Conservation (phyloP, 495 filamentous ascomycete genomes). For the Podospora fimiseda region DNA sequence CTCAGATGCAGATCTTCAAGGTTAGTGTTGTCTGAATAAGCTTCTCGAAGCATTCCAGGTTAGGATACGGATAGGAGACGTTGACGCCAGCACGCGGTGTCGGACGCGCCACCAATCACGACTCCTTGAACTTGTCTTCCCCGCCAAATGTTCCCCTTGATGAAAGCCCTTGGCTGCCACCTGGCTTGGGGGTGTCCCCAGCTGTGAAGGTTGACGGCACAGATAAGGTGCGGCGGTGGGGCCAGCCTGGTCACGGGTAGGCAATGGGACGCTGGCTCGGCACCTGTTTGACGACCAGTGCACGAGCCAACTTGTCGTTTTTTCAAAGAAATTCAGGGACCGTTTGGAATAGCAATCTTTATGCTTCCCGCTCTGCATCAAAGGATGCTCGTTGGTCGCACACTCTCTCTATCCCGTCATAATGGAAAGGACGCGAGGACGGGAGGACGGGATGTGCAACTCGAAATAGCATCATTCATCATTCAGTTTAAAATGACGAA, state of each 20-base stretch:
- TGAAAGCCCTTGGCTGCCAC: not conserved
- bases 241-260: too few species aligned
- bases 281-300: not conserved
- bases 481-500: too few species aligned
- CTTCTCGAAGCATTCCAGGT: not conserved
- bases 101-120: not conserved
- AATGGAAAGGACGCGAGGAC: not conserved
- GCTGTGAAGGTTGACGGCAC: not conserved
- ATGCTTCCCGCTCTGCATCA: too few species aligned
- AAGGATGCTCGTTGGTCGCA: too few species aligned
- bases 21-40: not conserved
- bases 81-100: not conserved
- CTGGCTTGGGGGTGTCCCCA: not conserved
- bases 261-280: too few species aligned
- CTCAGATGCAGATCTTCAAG: not conserved
- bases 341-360: too few species aligned
- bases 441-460: too few species aligned
- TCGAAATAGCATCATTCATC: too few species aligned
- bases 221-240: not conserved
- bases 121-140: not conserved
- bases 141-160: too few species aligned
- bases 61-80: not conserved
- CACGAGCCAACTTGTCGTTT: not conserved
- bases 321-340: not conserved
- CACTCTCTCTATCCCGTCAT: too few species aligned